phyloP scores from a whole-genome alignment of 192 early-diverging fungal genomes.

The Coemansia brasiliensis region DNA sequence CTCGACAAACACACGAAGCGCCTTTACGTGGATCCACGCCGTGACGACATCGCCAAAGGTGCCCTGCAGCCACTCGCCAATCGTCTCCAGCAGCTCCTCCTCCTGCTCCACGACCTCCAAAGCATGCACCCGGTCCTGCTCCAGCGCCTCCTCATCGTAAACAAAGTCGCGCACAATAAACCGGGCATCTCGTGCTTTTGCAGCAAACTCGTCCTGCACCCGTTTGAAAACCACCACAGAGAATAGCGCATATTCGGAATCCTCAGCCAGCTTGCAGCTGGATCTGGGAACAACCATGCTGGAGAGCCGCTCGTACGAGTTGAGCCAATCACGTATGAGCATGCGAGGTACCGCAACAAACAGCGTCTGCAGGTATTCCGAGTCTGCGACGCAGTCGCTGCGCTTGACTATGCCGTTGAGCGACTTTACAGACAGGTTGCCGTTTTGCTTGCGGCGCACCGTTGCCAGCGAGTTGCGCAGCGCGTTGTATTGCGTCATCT shows the following conservation, averaged over 20 bases:
- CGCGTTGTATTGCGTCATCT: slow-evolving; percentile 82
- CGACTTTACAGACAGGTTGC: slow-evolving; percentile 87
- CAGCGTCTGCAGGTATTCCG: slow-evolving; percentile 90
- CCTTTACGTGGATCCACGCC: slow-evolving; percentile 94
- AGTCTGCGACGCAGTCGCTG: slow-evolving; percentile 87
- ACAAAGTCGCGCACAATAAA: slow-evolving; percentile 96
- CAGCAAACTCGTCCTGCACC: slow-evolving; percentile 84
- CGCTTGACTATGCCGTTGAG: slow-evolving; percentile 88
- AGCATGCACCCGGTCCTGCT: slow-evolving; percentile 67
- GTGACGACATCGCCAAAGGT: slow-evolving; percentile 94
- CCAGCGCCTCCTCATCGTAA: slow-evolving; percentile 79
- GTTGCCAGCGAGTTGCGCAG: slow-evolving; percentile 79
- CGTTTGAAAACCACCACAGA: slow-evolving; percentile 91
- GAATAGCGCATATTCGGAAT: slow-evolving; percentile 92
- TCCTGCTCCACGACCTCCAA: slow-evolving; percentile 74
- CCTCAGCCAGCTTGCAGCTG: slow-evolving; percentile 84
- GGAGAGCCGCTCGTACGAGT: slow-evolving; percentile 86
- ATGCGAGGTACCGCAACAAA: slow-evolving; percentile 93
- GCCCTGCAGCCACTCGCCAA: slow-evolving; percentile 85
- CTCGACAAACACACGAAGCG: slow-evolving; percentile 93
- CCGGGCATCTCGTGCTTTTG: slow-evolving; percentile 86
- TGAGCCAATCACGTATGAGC: slow-evolving; percentile 78
- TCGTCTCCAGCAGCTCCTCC: slow-evolving; percentile 70
- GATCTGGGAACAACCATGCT: slow-evolving; percentile 97
- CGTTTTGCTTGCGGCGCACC: slow-evolving; percentile 78